A percentile compares a stretch with the other conserved stretches of the same genome.
Conservation (phyloP, 768 basidiomycete genomes). For the Trametes meyenii region DNA sequence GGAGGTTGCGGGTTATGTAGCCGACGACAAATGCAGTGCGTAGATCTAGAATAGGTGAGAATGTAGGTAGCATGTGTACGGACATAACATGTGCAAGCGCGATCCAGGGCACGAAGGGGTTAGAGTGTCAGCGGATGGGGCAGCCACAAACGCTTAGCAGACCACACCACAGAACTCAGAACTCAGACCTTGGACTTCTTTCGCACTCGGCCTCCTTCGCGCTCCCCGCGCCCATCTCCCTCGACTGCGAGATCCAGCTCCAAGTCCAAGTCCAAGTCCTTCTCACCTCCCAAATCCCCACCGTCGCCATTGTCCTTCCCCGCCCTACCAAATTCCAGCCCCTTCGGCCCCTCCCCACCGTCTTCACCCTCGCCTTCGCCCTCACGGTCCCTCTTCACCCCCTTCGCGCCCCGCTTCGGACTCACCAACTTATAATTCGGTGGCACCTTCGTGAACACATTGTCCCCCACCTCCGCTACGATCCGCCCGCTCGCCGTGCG, state of each 20-base stretch:
- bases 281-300: background rate
- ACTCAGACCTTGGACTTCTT: slow-evolving; percentile 13
- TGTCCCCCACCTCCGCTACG: slow-evolving; percentile 10
- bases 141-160: background rate
- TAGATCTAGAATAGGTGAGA: too few species aligned
- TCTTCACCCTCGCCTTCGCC: background rate
- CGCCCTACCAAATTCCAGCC: background rate
- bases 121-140: background rate
- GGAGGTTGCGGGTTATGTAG: too few species aligned
- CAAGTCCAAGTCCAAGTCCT: background rate
- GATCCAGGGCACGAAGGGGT: too few species aligned
- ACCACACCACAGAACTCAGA: background rate
- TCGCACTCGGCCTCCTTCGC: background rate
- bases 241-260: background rate
- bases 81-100: too few species aligned
- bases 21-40: too few species aligned
- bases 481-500: slow-evolving; percentile 3
- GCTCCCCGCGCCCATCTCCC: background rate
- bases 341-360: background rate
- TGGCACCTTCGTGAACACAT: slow-evolving; percentile 20
- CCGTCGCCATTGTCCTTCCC: background rate
- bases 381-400: slow-evolving; percentile 17
- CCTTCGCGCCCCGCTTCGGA: slow-evolving; percentile 15
- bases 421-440: slow-evolving; percentile 13
- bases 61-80: too few species aligned